These are phyloP conservation scores for Thuidium tamariscinum DNA, from an alignment of 225 moss, liverwort and hornwort species.

Conservation along the genomic window DNA sequence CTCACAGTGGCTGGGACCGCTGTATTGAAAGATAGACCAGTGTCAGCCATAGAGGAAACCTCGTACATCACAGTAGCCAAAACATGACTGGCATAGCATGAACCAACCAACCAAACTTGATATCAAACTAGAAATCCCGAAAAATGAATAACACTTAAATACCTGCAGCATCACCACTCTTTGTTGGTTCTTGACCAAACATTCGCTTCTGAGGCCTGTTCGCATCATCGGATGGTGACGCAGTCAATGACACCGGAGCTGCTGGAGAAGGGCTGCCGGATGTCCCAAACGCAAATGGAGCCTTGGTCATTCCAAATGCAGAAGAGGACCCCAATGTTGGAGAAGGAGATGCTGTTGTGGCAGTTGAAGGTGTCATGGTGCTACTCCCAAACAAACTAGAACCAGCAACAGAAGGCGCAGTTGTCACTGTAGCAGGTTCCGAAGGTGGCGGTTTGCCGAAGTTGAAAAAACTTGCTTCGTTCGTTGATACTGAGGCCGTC, in stretches of 20 bases:
- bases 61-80: not conserved
- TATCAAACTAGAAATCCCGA: not conserved
- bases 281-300: slow-evolving; percentile 17
- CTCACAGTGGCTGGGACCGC: slow-evolving; percentile 1
- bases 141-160: not conserved
- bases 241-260: not conserved
- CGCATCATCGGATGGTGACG: slow-evolving; percentile 9
- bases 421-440: slow-evolving; percentile 2
- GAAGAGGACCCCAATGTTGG: slow-evolving; percentile 16
- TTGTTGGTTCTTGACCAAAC: slow-evolving; percentile 22
- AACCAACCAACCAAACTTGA: not conserved
- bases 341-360: not conserved
- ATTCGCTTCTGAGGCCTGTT: slow-evolving; percentile 35
- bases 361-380: not conserved
- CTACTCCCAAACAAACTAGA: slow-evolving; percentile 22
- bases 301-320: slow-evolving; percentile 20
- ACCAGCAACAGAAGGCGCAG: slow-evolving; percentile 3
- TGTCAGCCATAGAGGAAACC: not conserved
- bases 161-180: slow-evolving; percentile 15
- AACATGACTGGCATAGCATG: not conserved
- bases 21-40: not conserved
- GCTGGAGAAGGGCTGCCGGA: slow-evolving; percentile 10
- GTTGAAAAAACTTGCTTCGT: slow-evolving; percentile 10
- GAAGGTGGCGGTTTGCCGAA: slow-evolving; percentile 13
- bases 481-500: slow-evolving; percentile 4